phyloP scores from a whole-genome alignment of 2,329 filamentous ascomycete genomes.

The Cercospora sesami region DNA sequence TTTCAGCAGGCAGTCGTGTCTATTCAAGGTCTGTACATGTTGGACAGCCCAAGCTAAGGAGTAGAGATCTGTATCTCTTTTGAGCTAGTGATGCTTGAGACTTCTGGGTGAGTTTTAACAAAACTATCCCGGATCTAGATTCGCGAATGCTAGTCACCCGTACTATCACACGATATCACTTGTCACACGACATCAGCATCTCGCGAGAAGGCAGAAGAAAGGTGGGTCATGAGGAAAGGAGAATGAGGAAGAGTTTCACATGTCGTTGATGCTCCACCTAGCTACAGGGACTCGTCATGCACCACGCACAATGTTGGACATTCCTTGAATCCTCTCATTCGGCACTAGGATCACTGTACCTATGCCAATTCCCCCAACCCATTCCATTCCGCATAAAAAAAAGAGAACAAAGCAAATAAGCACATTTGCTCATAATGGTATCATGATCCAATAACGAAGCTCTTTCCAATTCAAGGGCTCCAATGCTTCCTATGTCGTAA shows the following conservation, averaged over 20 bases:
- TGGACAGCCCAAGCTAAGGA: background rate
- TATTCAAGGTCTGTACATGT: background rate
- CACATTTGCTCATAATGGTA: slow-evolving; percentile 14
- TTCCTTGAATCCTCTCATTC: background rate
- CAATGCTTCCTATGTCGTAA: slow-evolving; percentile 11
- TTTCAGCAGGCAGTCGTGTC: background rate
- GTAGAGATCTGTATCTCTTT: background rate
- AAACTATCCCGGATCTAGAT: background rate
- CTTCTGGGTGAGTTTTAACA: background rate
- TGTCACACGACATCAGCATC: background rate
- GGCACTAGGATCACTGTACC: background rate
- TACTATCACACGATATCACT: background rate
- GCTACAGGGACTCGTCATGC: background rate
- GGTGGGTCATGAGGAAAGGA: background rate
- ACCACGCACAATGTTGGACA: background rate
- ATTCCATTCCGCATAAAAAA: background rate
- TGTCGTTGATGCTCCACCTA: background rate
- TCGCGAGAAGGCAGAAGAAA: background rate
- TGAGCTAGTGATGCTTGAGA: background rate
- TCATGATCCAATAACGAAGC: slow-evolving; percentile 15
- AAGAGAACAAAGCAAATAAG: slow-evolving; percentile 5
- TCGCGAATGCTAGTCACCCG: background rate
- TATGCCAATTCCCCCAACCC: background rate
- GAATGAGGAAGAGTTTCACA: background rate
- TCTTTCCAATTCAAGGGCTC: slow-evolving; percentile 6